phyloP scores from a whole-genome alignment of 2,329 filamentous ascomycete genomes.

The Penicillium sp. region DNA sequence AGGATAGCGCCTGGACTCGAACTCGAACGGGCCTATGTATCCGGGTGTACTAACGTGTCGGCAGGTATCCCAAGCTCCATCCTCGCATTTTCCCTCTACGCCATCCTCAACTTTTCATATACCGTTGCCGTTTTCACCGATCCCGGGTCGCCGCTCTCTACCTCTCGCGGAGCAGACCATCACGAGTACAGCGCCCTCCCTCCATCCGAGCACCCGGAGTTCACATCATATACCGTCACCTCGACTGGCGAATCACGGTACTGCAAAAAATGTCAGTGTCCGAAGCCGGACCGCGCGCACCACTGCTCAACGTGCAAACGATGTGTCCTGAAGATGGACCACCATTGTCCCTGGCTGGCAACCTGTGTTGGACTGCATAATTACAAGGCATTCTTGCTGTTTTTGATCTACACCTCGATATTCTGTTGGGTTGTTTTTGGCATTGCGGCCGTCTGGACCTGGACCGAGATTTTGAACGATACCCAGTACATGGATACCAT shows the following conservation, averaged over 20 bases:
- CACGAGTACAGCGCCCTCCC: constrained; percentile 73
- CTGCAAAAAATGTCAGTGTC: constrained; percentile 95
- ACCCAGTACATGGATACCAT: constrained; percentile 70
- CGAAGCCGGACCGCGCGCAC: constrained; percentile 93
- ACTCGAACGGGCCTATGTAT: not conserved
- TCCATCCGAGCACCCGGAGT: constrained; percentile 61
- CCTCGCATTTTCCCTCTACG: constrained; percentile 68
- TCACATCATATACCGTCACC: constrained; percentile 86
- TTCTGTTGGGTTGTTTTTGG: constrained; percentile 81
- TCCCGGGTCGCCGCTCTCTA: constrained; percentile 65
- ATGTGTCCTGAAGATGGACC: constrained; percentile 99
- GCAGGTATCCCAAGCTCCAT: constrained; percentile 52
- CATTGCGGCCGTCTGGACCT: constrained; percentile 79
- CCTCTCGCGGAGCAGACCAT: constrained; percentile 27
- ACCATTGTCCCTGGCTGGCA: constrained; percentile 97
- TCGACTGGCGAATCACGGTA: constrained; percentile 81
- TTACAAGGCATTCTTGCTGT: constrained; percentile 92
- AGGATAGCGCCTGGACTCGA: not conserved
- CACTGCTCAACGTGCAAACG: constrained; percentile 93
- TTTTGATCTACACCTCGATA: constrained; percentile 81
- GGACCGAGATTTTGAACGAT: constrained; percentile 72
- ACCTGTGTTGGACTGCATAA: constrained; percentile 92
- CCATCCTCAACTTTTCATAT: constrained; percentile 83
- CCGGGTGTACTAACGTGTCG: not conserved
- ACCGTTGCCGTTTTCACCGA: constrained; percentile 89